Percentiles rank a stretch among this genome's conserved stretches.
Evolutionary conservation across 2,329 filamentous ascomycete genomes (phyloP).

Genomic region (Colletotrichum gigasporum): DNA sequence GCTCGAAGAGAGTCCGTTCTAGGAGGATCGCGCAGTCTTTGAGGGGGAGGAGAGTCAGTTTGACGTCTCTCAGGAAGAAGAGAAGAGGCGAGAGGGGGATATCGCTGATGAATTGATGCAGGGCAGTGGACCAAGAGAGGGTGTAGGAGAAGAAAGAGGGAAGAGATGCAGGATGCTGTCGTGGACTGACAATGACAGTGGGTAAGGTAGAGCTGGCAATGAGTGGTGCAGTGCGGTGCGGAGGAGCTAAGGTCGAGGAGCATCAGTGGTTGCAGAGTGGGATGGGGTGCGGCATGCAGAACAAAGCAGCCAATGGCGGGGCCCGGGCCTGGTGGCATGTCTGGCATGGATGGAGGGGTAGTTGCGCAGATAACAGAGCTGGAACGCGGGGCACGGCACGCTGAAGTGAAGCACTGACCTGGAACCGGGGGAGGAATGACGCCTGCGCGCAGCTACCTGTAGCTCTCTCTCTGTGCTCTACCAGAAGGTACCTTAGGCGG

Average conservation of each 20-base stretch:
- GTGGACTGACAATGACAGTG: constrained; percentile 19
- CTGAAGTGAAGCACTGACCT: constrained; percentile 20
- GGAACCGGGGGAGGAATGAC: constrained; percentile 1
- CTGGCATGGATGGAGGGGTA: constrained; percentile 31
- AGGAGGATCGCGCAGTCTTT: neutral
- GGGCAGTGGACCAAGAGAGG: neutral
- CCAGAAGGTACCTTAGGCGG: neutral
- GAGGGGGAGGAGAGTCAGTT: neutral
- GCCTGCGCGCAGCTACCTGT: neutral
- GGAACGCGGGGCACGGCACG: constrained; percentile 20
- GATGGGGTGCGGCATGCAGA: constrained; percentile 10
- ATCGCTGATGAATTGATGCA: neutral
- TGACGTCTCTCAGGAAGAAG: neutral
- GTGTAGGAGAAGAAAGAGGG: neutral
- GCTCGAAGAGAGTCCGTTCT: neutral
- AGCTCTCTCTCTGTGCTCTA: neutral
- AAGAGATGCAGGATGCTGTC: neutral
- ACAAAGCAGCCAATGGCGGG: constrained; percentile 17
- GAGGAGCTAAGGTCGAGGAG: no score
- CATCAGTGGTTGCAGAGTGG: neutral
- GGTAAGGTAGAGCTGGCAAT: neutral
- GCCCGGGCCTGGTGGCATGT: constrained; percentile 18
- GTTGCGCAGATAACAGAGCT: constrained; percentile 13
- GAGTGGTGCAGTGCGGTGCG: neutral
- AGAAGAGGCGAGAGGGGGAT: neutral